phyloP scores from a whole-genome alignment of 1,284 basidiomycete genomes.

The Malassezia psittaci region DNA sequence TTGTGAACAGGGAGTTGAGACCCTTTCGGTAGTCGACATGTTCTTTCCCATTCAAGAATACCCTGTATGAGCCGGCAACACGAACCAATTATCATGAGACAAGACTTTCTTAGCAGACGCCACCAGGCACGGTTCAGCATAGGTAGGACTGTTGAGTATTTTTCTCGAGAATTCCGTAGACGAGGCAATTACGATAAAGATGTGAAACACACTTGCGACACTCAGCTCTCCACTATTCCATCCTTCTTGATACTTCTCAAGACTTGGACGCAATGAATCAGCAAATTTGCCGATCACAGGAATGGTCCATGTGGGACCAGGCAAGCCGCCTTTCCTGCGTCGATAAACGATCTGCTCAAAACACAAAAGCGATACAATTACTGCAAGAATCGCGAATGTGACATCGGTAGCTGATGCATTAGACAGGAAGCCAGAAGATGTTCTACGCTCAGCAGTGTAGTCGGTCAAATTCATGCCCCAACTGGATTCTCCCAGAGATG shows the following conservation, averaged over 20 bases:
- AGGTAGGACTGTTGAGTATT: slow-evolving; percentile 45
- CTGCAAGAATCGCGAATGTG: slow-evolving; percentile 27
- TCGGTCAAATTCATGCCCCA: neutral
- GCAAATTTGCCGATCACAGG: slow-evolving; percentile 47
- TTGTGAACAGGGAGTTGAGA: slow-evolving; percentile 84
- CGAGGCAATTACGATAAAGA: slow-evolving; percentile 46
- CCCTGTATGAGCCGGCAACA: slow-evolving; percentile 55
- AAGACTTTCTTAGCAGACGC: slow-evolving; percentile 83
- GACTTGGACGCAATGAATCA: slow-evolving; percentile 41
- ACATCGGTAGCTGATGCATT: slow-evolving; percentile 10
- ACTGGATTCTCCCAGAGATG: neutral
- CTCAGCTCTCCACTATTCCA: slow-evolving; percentile 47
- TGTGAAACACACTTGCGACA: slow-evolving; percentile 44
- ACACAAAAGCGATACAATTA: slow-evolving; percentile 22
- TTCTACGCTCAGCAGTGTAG: neutral
- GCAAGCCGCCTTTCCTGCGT: slow-evolving; percentile 33
- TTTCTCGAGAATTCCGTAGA: slow-evolving; percentile 44
- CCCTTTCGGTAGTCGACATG: slow-evolving; percentile 91
- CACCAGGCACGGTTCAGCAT: slow-evolving; percentile 67
- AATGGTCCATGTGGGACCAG: slow-evolving; percentile 45
- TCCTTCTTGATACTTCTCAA: slow-evolving; percentile 45
- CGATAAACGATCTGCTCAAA: slow-evolving; percentile 21
- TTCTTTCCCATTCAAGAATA: slow-evolving; percentile 85
- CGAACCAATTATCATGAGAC: slow-evolving; percentile 73
- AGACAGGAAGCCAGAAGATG: neutral